These are phyloP conservation scores for Aspergillus bridgeri DNA, from an alignment of 495 filamentous ascomycete genomes.

Conservation along the genomic window DNA sequence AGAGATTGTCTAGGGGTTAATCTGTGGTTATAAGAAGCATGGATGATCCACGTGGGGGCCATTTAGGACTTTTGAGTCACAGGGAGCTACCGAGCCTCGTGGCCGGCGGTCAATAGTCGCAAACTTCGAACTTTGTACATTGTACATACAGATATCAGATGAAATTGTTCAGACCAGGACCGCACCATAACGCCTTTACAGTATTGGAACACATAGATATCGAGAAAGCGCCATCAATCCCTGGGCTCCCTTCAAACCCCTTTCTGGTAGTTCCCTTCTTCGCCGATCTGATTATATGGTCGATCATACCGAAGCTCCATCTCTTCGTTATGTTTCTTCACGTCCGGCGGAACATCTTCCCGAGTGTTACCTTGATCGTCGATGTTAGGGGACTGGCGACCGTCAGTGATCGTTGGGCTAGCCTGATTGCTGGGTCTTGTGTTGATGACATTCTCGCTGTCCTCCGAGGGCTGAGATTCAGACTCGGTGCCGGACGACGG, in stretches of 20 bases:
- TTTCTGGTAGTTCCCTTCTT: constrained; percentile 31
- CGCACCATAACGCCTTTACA: not conserved
- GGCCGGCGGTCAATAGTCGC: not conserved
- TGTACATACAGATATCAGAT: not conserved
- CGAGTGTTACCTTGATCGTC: constrained; percentile 28
- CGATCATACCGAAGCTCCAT: constrained; percentile 35
- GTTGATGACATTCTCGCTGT: not conserved
- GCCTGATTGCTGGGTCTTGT: constrained; percentile 35
- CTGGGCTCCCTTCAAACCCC: constrained; percentile 15
- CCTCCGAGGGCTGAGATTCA: not conserved
- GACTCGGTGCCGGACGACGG: constrained; percentile 1
- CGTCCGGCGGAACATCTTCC: constrained; percentile 34
- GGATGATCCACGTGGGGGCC: no score
- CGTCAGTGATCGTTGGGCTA: constrained; percentile 33
- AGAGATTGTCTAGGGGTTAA: no score
- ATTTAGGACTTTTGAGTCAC: no score
- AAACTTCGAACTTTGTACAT: not conserved
- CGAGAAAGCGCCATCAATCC: not conserved
- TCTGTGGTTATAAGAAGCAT: no score
- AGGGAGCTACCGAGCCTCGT: no score
- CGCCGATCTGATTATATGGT: constrained; percentile 37
- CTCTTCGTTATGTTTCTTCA: constrained; percentile 39
- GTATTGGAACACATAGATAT: not conserved
- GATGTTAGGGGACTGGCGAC: constrained; percentile 28
- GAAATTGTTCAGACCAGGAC: not conserved